A percentile compares a stretch with the other conserved stretches of the same genome.
phyloP scores from a whole-genome alignment of 805 yeast species.

The Myxozyma kluyveri region DNA sequence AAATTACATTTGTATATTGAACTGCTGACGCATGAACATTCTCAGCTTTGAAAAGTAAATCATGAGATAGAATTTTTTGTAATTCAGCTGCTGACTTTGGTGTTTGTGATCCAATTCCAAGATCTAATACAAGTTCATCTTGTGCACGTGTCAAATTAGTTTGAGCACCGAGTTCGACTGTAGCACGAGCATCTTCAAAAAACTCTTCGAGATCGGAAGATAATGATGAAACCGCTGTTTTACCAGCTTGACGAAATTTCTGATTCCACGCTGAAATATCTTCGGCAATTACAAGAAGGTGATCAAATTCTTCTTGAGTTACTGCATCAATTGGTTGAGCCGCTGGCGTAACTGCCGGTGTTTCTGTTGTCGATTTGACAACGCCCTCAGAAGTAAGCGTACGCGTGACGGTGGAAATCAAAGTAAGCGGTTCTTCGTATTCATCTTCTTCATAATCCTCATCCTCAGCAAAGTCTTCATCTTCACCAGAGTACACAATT shows the following conservation, averaged over 20 bases:
- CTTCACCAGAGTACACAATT: background rate
- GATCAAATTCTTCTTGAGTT: constrained; percentile 5
- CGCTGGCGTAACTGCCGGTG: constrained; percentile 20
- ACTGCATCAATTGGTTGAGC: constrained; percentile 1
- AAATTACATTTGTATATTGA: constrained; percentile 6
- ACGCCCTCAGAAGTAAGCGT: background rate
- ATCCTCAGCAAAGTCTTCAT: background rate
- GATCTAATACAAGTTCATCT: background rate
- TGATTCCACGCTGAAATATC: constrained; percentile 20
- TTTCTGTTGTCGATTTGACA: background rate
- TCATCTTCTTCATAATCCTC: constrained; percentile 2
- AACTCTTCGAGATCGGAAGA: constrained; percentile 12
- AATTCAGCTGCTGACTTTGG: constrained; percentile 1
- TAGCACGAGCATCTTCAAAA: background rate
- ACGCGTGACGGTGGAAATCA: background rate
- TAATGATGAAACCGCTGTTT: constrained; percentile 20
- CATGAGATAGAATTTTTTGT: background rate
- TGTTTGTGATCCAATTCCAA: background rate
- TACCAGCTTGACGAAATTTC: constrained; percentile 24
- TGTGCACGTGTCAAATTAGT: constrained; percentile 6
- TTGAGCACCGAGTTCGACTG: constrained; percentile 2
- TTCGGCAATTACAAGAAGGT: constrained; percentile 2
- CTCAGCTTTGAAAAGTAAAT: constrained; percentile 11
- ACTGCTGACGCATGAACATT: constrained; percentile 5
- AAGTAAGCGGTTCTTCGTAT: background rate